Evolutionary conservation across 345 rosid species (phyloP), one percentile per base, ranked within the genome.

Genomic region (Nasturtium officinale): DNA sequence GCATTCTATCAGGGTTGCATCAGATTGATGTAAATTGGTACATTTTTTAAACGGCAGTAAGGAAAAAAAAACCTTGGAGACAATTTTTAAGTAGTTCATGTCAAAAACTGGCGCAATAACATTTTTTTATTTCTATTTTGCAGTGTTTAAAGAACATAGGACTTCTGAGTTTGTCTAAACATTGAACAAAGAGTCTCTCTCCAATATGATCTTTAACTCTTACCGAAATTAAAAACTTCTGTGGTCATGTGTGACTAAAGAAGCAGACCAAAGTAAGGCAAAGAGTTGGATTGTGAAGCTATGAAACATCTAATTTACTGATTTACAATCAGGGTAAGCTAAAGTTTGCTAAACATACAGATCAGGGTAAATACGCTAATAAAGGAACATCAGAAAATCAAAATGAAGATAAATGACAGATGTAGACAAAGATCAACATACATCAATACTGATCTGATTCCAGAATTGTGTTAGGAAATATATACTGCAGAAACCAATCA

Each of bases 361-460:
- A 57, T 11, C 52, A 46, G 26, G 5, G 33, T 37, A 18, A 29
- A 20, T 29, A 17, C 23, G 69, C 61, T 61, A 62, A 28, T 21
- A 72, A 64, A 54, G 42, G 61, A 54, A 18, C 29, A 21, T 6
- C 6, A 43, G 18, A 54, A 38, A 12, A 32, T 63, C 57, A 43
- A 43, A 59, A 33, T 18, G 30, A 58, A 26, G 47, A 60, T n/a
- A 58, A 50, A 37, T 20, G 29, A 20, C 56, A 20, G 7, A 21
- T 75, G 53, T 25, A 68, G 43, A 68, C 13, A 61, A 12, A 61
- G 42, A 75, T 21, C 6, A 1, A 43, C 6, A 12, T 20, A 67
- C 47, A 5, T 73, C 67, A 65, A 67, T 16, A 68, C 35, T 28
- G 53, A 47, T 70, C 45, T 16, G 52, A 35, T 35, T 68, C 12